These are phyloP conservation scores for Phytopythium kandeliae DNA, from an alignment of 352 stramenopile genomes.

Conservation along the genomic window DNA sequence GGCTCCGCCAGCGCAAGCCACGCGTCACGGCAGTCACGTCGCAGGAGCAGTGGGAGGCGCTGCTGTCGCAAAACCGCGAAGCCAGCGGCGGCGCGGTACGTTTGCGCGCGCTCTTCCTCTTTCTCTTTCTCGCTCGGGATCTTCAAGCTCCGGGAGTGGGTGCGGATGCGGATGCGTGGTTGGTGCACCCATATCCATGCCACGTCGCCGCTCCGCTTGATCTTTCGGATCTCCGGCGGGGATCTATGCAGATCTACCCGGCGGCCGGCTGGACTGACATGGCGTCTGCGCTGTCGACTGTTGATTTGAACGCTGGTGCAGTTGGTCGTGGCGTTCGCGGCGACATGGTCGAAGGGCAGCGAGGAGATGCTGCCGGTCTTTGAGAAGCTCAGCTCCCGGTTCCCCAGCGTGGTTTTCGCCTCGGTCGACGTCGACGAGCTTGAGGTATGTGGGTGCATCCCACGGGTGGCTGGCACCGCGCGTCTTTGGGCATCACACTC, in stretches of 20 bases:
- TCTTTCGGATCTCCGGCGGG: background rate
- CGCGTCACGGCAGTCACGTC: constrained; percentile 39
- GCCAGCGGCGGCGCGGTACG: constrained; percentile 33
- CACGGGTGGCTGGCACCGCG: background rate
- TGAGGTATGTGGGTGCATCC: constrained; percentile 24
- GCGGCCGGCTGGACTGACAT: background rate
- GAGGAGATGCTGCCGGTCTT: constrained; percentile 74
- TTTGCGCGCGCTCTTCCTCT: no score
- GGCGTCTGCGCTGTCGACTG: background rate
- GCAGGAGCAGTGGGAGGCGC: constrained; percentile 44
- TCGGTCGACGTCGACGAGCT: constrained; percentile 79
- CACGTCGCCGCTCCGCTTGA: background rate
- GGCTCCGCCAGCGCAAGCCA: constrained; percentile 58
- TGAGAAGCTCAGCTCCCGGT: constrained; percentile 58
- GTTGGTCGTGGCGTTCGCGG: constrained; percentile 84
- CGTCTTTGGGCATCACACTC: background rate
- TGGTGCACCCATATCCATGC: no score
- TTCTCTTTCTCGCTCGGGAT: no score
- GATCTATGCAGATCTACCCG: background rate
- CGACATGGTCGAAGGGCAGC: constrained; percentile 83
- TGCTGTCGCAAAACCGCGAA: constrained; percentile 41
- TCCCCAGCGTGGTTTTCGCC: constrained; percentile 44
- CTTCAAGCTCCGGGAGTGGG: background rate
- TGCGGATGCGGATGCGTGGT: background rate
- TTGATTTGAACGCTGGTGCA: constrained; percentile 7